Base-by-base conservation (phyloP, 352 stramenopile species). In the Pythium apleroticum region DNA sequence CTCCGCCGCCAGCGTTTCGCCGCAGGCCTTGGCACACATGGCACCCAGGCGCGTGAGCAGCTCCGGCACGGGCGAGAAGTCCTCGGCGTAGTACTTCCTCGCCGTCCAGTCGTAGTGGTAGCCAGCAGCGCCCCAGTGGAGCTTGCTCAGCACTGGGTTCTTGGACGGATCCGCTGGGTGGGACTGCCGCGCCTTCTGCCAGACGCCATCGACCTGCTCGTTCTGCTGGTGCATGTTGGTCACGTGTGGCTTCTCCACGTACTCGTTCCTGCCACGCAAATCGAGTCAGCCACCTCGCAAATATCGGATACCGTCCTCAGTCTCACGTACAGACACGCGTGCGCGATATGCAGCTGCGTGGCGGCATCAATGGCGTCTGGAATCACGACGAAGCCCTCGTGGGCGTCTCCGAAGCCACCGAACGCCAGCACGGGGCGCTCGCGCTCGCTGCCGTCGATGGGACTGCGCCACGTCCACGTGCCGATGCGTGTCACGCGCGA, bases 21-120 rank as follows among this genome's bases (percentile, higher is more conserved):
- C 78, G 33, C 84, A 91, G 19, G 68, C 84, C n/a, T 66, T 25
- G 3, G 84, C 84, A 31, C 76, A 89, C 2, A 41, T 50, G 7
- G 59, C 50, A 0, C 74, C 84, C 3, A 94, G 71, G 10, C 74
- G 41, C 41, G 73, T 53, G 19, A 94, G 74, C 30, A 75, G 49
- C 25, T 61, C 33, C 3, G 86, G 82, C 53, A 93, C 72, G 1
- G 69, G 61, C 11, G 84, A 93, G 58, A 75, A 86, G 52, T 66
- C 71, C n/a, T 78, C 65, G 4, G 71, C 66, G 41, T 81, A 73
- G 69, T 94, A 94, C 64, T 85, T 83, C 49, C 86, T 73, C 27
- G 74, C 74, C 2, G 81, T 93, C 86, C 86, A 94, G 66, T 94
- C 78, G 74, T 94, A 94, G 66, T 94, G 86, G 52, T 84, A 92